Evolutionary conservation across 2,329 filamentous ascomycete species (phyloP).

Genomic region (Calonectria naviculata): DNA sequence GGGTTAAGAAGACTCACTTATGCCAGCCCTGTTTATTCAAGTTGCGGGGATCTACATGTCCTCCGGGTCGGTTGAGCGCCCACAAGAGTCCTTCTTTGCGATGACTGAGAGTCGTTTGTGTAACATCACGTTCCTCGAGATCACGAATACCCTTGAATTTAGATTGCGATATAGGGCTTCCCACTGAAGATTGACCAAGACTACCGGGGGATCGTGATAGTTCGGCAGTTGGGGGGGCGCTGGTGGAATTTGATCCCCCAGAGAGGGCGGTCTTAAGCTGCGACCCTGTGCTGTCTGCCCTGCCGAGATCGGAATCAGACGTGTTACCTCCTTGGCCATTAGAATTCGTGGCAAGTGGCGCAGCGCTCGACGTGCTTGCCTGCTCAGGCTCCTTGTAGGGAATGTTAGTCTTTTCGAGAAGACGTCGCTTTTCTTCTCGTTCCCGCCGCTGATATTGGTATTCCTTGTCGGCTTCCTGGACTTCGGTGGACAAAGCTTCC

Average conservation of each 20-base stretch:
- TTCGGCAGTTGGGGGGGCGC: slow-evolving; percentile 49
- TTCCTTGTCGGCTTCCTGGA: slow-evolving; percentile 94
- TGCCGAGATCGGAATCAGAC: slow-evolving; percentile 76
- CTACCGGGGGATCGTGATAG: slow-evolving; percentile 69
- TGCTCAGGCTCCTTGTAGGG: slow-evolving; percentile 77
- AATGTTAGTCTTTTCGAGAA: slow-evolving; percentile 88
- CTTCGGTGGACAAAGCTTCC: slow-evolving; percentile 87
- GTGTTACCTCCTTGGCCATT: slow-evolving; percentile 61
- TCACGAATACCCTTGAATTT: slow-evolving; percentile 94
- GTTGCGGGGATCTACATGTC: slow-evolving; percentile 93
- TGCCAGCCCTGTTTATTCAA: slow-evolving; percentile 99
- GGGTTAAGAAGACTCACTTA: slow-evolving; percentile 76
- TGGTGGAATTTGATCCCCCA: slow-evolving; percentile 52
- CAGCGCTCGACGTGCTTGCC: slow-evolving; percentile 53
- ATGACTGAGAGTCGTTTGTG: slow-evolving; percentile 65
- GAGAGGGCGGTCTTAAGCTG: slow-evolving; percentile 67
- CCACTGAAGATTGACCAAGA: slow-evolving; percentile 55
- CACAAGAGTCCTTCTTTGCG: slow-evolving; percentile 95
- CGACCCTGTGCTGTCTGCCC: slow-evolving; percentile 80
- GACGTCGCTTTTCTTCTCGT: slow-evolving; percentile 91
- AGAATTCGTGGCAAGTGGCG: slow-evolving; percentile 42
- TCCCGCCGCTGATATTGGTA: slow-evolving; percentile 97
- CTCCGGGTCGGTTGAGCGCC: slow-evolving; percentile 92
- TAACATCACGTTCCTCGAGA: slow-evolving; percentile 84
- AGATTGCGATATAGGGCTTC: slow-evolving; percentile 63